Percentiles rank a stretch among this genome's conserved stretches.
phyloP scores from a whole-genome alignment of 495 filamentous ascomycete species.

The Platismatia glauca region DNA sequence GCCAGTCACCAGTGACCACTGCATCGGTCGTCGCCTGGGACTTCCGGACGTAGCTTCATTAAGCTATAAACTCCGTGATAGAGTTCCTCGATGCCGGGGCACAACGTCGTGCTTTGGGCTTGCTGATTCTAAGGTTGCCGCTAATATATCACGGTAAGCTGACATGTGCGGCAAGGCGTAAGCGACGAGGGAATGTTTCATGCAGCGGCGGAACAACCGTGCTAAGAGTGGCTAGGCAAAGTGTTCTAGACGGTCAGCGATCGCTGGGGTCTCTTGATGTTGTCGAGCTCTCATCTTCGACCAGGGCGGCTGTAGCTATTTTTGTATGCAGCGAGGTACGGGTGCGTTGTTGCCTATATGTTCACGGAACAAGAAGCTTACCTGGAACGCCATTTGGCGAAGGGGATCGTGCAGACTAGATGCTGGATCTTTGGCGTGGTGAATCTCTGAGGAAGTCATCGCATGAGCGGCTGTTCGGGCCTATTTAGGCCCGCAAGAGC shows the following conservation, averaged over 20 bases:
- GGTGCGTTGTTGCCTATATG: background rate
- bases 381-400: background rate
- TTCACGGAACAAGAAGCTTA: constrained; percentile 1
- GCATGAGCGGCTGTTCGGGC: background rate
- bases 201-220: constrained; percentile 2
- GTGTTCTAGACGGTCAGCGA: constrained; percentile 12
- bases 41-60: constrained; percentile 6
- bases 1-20: too few species aligned
- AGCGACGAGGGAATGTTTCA: constrained; percentile 11
- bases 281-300: constrained; percentile 5
- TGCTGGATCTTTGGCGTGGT: constrained; percentile 1
- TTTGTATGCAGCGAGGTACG: background rate
- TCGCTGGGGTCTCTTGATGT: constrained; percentile 1
- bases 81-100: background rate
- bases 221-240: constrained; percentile 7
- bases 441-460: background rate
- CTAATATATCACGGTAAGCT: constrained; percentile 5
- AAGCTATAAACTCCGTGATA: constrained; percentile 3
- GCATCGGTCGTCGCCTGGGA: constrained; percentile 12
- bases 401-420: background rate
- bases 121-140: constrained; percentile 1
- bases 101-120: background rate
- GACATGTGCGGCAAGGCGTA: constrained; percentile 7
- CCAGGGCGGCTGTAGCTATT: background rate
- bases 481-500: constrained; percentile 10